These are phyloP conservation scores for Carex arenaria DNA, from an alignment of 202 grass and related monocot genomes.

Conservation along the genomic window DNA sequence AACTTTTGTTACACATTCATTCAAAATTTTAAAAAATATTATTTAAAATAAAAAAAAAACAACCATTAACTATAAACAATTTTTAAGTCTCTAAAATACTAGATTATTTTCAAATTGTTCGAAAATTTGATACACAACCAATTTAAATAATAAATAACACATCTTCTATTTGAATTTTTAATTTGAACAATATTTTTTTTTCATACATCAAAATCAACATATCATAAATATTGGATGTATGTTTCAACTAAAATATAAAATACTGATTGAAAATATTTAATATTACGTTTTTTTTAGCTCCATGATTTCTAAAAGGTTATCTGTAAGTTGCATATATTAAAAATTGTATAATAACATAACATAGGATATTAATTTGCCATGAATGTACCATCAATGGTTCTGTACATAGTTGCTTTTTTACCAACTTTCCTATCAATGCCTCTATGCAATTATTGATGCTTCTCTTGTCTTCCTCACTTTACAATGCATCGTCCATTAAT, in stretches of 20 bases:
- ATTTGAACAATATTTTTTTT: no score
- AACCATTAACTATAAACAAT: no score
- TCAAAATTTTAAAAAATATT: no score
- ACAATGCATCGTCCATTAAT: constrained; percentile 22
- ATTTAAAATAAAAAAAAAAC: no score
- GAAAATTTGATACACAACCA: no score
- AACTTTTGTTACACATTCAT: no score
- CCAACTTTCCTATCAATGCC: constrained; percentile 13
- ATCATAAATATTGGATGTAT: no score
- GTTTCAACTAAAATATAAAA: neutral
- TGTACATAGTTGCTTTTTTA: neutral
- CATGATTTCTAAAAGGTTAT: neutral
- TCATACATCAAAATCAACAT: neutral
- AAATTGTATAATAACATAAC: neutral
- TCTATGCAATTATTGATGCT: constrained; percentile 3
- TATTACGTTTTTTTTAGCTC: neutral
- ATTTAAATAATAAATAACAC: neutral
- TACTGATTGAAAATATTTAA: neutral
- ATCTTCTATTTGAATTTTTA: neutral
- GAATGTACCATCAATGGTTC: constrained; percentile 14
- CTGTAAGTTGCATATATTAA: neutral
- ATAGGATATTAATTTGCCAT: neutral
- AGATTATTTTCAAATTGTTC: no score
- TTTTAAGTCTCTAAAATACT: no score
- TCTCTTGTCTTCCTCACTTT: neutral